Percentiles rank a stretch among this genome's conserved stretches.
These are phyloP conservation scores for Lenwebbia sp. DNA, from an alignment of 345 rosid species.

Conservation along the genomic window DNA sequence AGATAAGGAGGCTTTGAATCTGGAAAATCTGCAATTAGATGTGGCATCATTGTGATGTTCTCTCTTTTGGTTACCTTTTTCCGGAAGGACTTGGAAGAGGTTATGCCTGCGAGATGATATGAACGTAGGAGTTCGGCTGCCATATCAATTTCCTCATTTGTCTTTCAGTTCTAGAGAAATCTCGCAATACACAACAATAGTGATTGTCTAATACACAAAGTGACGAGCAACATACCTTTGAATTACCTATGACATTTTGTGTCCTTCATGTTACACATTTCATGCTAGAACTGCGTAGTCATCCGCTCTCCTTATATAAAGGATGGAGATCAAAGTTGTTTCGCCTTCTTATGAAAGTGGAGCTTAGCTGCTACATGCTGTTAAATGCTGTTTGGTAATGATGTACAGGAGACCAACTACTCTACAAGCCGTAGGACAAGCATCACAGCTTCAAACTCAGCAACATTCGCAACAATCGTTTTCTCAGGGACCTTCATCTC, in stretches of 20 bases:
- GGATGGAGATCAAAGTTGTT: neutral
- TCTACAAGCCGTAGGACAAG: constrained; percentile 29
- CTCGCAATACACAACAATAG: neutral
- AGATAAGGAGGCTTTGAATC: neutral
- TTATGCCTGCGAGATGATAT: neutral
- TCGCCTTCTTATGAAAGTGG: neutral
- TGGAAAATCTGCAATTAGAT: neutral
- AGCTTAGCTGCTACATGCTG: neutral
- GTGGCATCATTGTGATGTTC: neutral
- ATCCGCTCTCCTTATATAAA: neutral
- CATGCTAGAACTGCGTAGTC: neutral
- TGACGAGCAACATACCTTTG: neutral
- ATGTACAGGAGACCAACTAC: constrained; percentile 46
- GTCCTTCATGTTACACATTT: neutral
- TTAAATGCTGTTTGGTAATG: neutral
- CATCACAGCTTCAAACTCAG: constrained; percentile 61
- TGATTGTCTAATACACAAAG: neutral
- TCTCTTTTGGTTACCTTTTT: neutral
- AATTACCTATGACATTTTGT: neutral
- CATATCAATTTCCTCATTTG: neutral
- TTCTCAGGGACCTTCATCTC: constrained; percentile 83
- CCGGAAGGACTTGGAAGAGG: neutral
- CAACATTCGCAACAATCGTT: constrained; percentile 68
- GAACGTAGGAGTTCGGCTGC: neutral
- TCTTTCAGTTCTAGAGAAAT: neutral